Base-by-base conservation (phyloP, 73 alveolate genomes). In the Symbiodinium natans region DNA sequence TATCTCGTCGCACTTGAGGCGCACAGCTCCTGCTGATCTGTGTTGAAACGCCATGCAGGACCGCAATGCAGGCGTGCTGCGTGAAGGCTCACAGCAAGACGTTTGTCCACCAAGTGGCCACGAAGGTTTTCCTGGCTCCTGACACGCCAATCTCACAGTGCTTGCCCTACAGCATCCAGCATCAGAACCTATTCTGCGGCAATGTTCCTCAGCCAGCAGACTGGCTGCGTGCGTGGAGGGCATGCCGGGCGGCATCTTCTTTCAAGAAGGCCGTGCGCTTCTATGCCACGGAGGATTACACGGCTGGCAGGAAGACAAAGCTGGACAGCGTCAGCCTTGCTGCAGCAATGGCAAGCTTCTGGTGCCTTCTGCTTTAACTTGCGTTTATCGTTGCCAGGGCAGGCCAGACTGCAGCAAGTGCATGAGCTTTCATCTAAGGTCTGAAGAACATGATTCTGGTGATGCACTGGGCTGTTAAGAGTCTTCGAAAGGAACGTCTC, bases 181-280 rank as follows among this genome's bases (percentile, higher is more conserved):
- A 56, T 19, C 94, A 87, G 71, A 25, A 25, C 34, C 41, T 87
- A 1, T 87, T 74, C 83, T 19, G n/a, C 21, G 94, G 94, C 40
- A 87, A 87, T 71, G 94, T 87, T 3, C 94, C 94, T 1, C 94
- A 59, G 42, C 71, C 94, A 1, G 33, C 73, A 0, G 94, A 87
- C 10, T 87, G 94, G 94, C 71, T 87, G 41, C 59, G 94, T 1
- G 94, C 94, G 6, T 87, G 84, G 85, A 36, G 94, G 21, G 94
- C 94, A 33, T 59, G 94, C 38, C 27, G 42, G 71, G 38, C 84
- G 0, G 63, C 94, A 0, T 21, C 85, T 25, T 59, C 85, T 23
- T 87, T 56, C 29, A 11, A 1, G 33, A 42, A 39, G 1, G 82
- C 94, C 31, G 15, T 38, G 17, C 68, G 48, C 6, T 87, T 87